phyloP scores from a whole-genome alignment of 75 land plant genomes.

The Sequoiadendron giganteum region DNA sequence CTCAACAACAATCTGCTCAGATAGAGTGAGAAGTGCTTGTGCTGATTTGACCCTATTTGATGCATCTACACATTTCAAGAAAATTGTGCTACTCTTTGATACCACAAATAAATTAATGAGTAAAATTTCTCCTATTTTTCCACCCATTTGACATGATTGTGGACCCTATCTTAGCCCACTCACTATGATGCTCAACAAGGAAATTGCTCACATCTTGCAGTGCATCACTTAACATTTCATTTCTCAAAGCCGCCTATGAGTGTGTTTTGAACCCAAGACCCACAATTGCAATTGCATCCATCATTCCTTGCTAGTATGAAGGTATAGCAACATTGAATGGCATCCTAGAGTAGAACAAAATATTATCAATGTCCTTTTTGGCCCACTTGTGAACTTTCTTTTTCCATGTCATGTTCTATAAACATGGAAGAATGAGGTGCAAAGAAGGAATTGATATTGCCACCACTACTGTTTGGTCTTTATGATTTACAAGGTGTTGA shows the following conservation, averaged over 20 bases:
- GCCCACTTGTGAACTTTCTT: neutral
- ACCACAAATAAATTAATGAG: slow-evolving; percentile 44
- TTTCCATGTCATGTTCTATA: neutral
- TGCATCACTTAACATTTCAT: slow-evolving; percentile 41
- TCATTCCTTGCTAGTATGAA: slow-evolving; percentile 50
- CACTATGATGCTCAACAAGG: slow-evolving; percentile 27
- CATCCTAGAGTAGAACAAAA: slow-evolving; percentile 47
- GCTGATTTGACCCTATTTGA: too few species aligned
- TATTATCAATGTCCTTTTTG: slow-evolving; percentile 17
- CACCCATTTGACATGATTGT: slow-evolving; percentile 54
- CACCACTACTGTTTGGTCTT: too few species aligned
- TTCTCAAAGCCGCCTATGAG: slow-evolving; percentile 26
- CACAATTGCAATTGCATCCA: slow-evolving; percentile 46
- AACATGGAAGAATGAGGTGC: too few species aligned
- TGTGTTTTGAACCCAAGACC: slow-evolving; percentile 37
- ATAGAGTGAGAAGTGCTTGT: slow-evolving; percentile 23
- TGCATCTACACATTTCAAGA: slow-evolving; percentile 35
- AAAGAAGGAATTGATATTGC: too few species aligned
- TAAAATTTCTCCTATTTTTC: slow-evolving; percentile 44
- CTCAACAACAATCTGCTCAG: neutral
- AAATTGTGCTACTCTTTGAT: slow-evolving; percentile 35
- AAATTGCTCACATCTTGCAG: slow-evolving; percentile 22
- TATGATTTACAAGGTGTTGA: too few species aligned
- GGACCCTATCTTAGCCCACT: slow-evolving; percentile 50
- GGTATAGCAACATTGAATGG: slow-evolving; percentile 4